These are phyloP conservation scores for Metschnikowia dekortorum DNA, from an alignment of 805 yeast genomes.

Conservation along the genomic window DNA sequence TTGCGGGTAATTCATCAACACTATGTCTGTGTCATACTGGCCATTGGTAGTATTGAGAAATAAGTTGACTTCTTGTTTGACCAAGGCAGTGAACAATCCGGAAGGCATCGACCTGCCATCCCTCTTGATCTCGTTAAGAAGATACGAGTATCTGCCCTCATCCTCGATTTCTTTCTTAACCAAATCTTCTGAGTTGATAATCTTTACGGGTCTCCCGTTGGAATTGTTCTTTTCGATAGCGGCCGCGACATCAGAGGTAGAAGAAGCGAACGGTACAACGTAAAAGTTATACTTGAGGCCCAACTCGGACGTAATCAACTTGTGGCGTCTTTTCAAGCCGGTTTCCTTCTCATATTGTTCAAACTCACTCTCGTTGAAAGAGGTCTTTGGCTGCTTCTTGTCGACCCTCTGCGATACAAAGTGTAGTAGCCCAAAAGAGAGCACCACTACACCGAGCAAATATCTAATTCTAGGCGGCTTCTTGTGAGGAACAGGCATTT, in stretches of 20 bases:
- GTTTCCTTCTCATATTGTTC: constrained; percentile 43
- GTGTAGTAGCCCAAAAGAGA: constrained; percentile 30
- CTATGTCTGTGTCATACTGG: constrained; percentile 42
- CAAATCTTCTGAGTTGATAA: constrained; percentile 50
- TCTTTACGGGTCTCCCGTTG: constrained; percentile 24
- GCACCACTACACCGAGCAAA: constrained; percentile 31
- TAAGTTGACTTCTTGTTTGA: constrained; percentile 34
- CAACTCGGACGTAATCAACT: constrained; percentile 35
- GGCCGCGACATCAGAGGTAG: constrained; percentile 19
- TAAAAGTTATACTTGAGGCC: constrained; percentile 40
- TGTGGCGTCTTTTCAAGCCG: constrained; percentile 48
- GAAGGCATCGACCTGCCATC: constrained; percentile 29
- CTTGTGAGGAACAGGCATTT: constrained; percentile 6
- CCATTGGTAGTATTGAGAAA: constrained; percentile 35
- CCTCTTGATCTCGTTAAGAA: constrained; percentile 43
- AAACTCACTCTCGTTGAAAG: constrained; percentile 48
- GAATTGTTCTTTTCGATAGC: constrained; percentile 14
- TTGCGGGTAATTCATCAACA: constrained; percentile 57
- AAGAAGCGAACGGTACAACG: constrained; percentile 32
- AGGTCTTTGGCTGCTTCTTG: constrained; percentile 31
- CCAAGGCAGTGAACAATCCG: constrained; percentile 50
- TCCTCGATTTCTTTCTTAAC: constrained; percentile 43
- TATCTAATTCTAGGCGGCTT: constrained; percentile 32
- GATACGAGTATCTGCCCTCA: constrained; percentile 46
- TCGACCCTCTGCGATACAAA: constrained; percentile 28